Evolutionary conservation across 2,329 filamentous ascomycete species (phyloP), one percentile per base, ranked within the genome.

Genomic region (Aspergillus pseudoterreus): DNA sequence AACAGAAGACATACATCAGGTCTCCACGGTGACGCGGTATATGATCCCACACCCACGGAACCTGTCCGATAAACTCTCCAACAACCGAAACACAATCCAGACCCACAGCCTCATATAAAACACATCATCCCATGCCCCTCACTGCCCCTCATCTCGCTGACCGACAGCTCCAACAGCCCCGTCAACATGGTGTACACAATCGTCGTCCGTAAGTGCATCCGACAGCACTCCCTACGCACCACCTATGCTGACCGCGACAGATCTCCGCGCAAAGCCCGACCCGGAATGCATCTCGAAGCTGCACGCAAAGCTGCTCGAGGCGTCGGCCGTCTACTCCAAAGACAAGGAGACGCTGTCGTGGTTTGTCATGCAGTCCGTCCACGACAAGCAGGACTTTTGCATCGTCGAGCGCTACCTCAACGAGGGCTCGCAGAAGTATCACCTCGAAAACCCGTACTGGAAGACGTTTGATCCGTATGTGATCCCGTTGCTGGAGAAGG

Each of bases 381-480:
- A 81, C 61, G 86, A 90, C 67, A 78, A 78, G 42, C 78, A 85
- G 52, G 82, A 84, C 45, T 90, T 90, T 71, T 88, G 84, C 44
- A 87, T 90, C 61, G 86, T 90, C 43, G 87, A 90, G 73, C 76
- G 87, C 30, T 90, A 88, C 70, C 78, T 81, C 62, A 78, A 84
- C 54, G 87, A 90, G 67, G 62, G 63, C 14, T 65, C 61, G 63
- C 82, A 85, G 66, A 79, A 83, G 57, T 84, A 84, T 62, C 82
- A 85, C 64, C 75, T 85, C 15, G 78, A 81, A 63, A 88, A 88
- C 70, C 85, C 85, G 0, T 88, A 88, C 76, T 88, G 84, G 84
- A 80, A 87, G 75, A 88, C 86, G 1, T 89, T 90, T 61, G 86
- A 89, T 66, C 84, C 85, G 5, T 89, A 88, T 61, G 86, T 90